Evolutionary conservation across 1,284 basidiomycete genomes (phyloP), one percentile per base, ranked within the genome.

Genomic region (Sporisorium reilianum): DNA sequence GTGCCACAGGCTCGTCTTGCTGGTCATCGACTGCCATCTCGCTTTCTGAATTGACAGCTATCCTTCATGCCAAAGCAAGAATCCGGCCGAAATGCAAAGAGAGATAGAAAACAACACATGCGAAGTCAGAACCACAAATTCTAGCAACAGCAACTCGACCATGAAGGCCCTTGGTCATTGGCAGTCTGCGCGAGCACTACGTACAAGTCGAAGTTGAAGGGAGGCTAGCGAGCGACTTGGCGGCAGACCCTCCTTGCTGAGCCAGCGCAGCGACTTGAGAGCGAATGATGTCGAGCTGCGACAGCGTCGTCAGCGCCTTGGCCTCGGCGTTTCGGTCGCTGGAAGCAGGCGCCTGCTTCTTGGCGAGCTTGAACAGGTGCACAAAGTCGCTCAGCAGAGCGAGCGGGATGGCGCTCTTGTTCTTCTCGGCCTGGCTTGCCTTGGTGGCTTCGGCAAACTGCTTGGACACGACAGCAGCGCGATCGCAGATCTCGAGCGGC

Each of bases 321-420:
- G 64, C 56, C 28, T 63, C 42, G 14, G 59, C 60, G 23, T 55
- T 55, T 7, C 55, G 64, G 55, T 72, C 68, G 64, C 64, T 64
- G 3, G 55, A 49, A 6, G 41, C 28, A n/a, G 73, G 51, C 14
- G 23, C 9, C 30, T 42, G 34, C 16, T 58, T 45, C 25, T 51
- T n/a, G 23, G 75, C 66, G 48, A 77, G 58, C 57, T 75, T 63
- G 64, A 82, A 69, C 46, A 84, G 76, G 51, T 75, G 73, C 16
- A 75, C 80, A 74, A 84, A 84, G 61, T 84, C 83, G 38, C 75
- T 76, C 20, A 83, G 67, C 41, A 74, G 63, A 5, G 81, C 64
- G 11, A 81, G 70, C 22, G 80, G 75, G 22, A 84, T 75, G 11
- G 59, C 54, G 54, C 73, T 69, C 50, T 71, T 68, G 46, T 67